Conservation (phyloP, 2,329 filamentous ascomycete species). For the Exserohilum turcica region DNA sequence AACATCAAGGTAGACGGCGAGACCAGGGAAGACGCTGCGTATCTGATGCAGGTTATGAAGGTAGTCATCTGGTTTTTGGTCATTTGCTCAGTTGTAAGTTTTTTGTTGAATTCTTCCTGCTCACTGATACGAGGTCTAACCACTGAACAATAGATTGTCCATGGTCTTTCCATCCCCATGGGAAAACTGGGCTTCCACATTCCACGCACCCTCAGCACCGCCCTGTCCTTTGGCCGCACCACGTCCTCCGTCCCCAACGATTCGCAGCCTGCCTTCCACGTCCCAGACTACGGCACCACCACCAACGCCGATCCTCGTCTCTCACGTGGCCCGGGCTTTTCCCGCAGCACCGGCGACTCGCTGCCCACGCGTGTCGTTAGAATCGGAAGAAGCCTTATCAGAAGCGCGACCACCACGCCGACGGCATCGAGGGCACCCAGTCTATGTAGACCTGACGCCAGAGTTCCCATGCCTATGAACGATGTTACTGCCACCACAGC, state of each 20-base stretch:
- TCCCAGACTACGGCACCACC: conserved; percentile 23
- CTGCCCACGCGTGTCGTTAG: conserved; percentile 39
- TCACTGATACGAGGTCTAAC: conserved; percentile 1
- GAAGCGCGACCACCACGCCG: conserved; percentile 20
- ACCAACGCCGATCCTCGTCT: conserved; percentile 32
- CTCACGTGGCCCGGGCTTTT: conserved; percentile 30
- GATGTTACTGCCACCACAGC: neutral
- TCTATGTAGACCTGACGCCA: neutral
- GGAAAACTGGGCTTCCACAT: conserved; percentile 68
- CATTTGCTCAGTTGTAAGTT: conserved; percentile 77
- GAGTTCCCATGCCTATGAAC: neutral
- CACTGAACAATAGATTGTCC: conserved; percentile 64
- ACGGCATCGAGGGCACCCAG: conserved; percentile 5
- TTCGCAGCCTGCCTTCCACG: conserved; percentile 40
- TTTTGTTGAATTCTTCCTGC: neutral
- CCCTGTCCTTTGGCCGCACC: conserved; percentile 33
- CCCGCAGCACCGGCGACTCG: conserved; percentile 25
- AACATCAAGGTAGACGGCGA: conserved; percentile 63
- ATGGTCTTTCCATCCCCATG: conserved; percentile 80
- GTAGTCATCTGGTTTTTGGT: conserved; percentile 86
- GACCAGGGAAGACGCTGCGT: conserved; percentile 67
- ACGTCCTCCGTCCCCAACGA: conserved; percentile 18
- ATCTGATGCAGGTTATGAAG: conserved; percentile 68
- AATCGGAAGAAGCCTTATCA: conserved; percentile 45
- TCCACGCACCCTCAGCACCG: conserved; percentile 65